These are phyloP conservation scores for Talaromyces amestolkiae DNA, from an alignment of 2,329 filamentous ascomycete species.

Conservation along the genomic window DNA sequence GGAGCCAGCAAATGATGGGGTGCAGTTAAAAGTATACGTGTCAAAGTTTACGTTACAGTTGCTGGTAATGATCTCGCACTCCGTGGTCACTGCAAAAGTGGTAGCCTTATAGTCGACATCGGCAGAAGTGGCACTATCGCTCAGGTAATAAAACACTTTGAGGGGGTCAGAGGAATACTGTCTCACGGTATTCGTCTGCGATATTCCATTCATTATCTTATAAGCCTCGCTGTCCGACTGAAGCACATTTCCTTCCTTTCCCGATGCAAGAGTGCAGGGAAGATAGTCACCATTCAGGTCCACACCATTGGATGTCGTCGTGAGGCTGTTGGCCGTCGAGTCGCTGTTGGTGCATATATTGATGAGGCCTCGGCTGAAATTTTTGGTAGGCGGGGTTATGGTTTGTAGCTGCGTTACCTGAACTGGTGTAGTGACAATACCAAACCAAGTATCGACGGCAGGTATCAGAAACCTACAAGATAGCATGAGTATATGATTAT, in stretches of 20 bases:
- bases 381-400: not conserved
- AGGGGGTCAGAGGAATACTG: not conserved
- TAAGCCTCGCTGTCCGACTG: not conserved
- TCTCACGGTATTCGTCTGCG: not conserved
- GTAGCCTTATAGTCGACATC: not conserved
- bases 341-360: not conserved
- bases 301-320: not conserved
- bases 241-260: not conserved
- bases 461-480: not conserved
- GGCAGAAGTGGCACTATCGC: not conserved
- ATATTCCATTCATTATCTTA: not conserved
- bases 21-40: not conserved
- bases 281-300: not conserved
- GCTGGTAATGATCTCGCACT: not conserved
- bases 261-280: not conserved
- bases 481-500: not conserved
- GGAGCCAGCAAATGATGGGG: not conserved
- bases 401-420: not conserved
- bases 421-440: slow-evolving; percentile 1
- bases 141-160: not conserved
- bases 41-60: not conserved
- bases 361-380: not conserved
- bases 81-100: not conserved
- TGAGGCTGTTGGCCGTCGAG: not conserved
- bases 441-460: slow-evolving; percentile 1